Base-by-base conservation (phyloP, 2,329 filamentous ascomycete genomes). In the Pseudopyricularia javanii region DNA sequence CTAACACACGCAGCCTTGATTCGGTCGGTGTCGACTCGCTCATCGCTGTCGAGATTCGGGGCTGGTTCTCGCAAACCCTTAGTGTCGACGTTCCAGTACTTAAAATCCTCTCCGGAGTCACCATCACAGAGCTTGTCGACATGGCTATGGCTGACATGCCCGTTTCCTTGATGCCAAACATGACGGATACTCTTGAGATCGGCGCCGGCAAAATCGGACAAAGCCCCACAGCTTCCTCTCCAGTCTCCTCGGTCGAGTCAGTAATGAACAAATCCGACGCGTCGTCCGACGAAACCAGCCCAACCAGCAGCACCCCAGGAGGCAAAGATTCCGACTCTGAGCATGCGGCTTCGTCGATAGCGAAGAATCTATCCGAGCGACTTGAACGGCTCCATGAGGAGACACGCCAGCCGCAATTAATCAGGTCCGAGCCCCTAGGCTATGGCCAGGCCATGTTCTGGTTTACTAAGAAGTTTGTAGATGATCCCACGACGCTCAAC, bases 11-110 rank as follows among this genome's bases (percentile, higher is more conserved):
- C 24, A 32, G 28, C 14, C 26, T 33, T 6, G 28, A 49, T n/a
- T 30, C 28, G 7, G 56, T 59, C 33, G 64, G 64, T 32, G 54
- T 63, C 45, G 61, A 65, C 54, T 61, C 61, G 24, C 57, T 66
- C 3, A 56, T 63, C 2, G 63, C 61, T 11, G 56, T 62, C 22
- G 62, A 61, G 65, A 70, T 71, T 4, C 68, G 73, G 4, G 63
- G 68, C 3, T 78, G 74, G 74, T 75, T 76, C 55, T 52, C 67
- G 35, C 73, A 72, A 55, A 63, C 72, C 45, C 49, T 76, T 0
- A 57, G 66, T 2, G 59, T 70, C 3, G 69, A 76, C 47, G 62
- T 77, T 1, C 68, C 72, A 0, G 66, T 74, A 1, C 61, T 76
- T 22, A 73, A 73, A 56, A 64, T 78, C 34, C 56, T 75, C 4